Base-by-base conservation (phyloP, 1,284 basidiomycete genomes). In the Cutaneotrichosporon sp. region DNA sequence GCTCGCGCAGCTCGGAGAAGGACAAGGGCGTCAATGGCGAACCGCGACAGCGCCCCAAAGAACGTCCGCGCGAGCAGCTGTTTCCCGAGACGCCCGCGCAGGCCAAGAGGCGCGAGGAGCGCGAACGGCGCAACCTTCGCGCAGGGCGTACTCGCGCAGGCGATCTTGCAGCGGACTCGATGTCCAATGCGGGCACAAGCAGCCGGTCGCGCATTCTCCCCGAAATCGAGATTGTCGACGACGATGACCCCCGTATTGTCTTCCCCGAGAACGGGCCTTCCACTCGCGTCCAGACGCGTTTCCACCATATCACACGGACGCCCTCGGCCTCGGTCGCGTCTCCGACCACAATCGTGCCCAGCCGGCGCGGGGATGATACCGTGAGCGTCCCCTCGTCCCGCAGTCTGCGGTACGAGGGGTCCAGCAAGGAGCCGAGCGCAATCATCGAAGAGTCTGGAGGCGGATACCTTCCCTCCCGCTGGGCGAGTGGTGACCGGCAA, bases 51-150 rank as follows among this genome's bases (percentile, higher is more conserved):
- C 63, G 66, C 51, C 70, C 68, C 0, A 56, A 57, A n/a, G 63
- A 67, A 49, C 55, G 65, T 11, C 63, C 68, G 4, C 53, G 70
- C 25, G 68, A 70, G 45, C 66, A 72, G 39, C 31, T 66, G 2
- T 73, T 66, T 53, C 70, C 68, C 32, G 71, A 74, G 48, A 74
- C 71, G 9, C 70, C 71, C 1, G 71, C 71, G 3, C 70, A 72
- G 50, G 58, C 58, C 34, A 73, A 73, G 57, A 54, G 56, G 25
- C 53, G 71, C 9, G 68, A 73, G 63, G 71, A 73, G 49, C 49
- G 64, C n/a, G 68, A 71, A 46, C 59, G 65, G 3, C 58, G 61
- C n/a, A 41, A 46, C 22, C 24, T 48, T 6, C 54, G 47, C 9
- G 32, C 26, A 2, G 54, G 51, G 10, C 27, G 43, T 3, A 50